Evolutionary conservation across 176 grass and related monocot genomes (phyloP), one percentile per base, ranked within the genome.

Genomic region (Neostapfia colusana): DNA sequence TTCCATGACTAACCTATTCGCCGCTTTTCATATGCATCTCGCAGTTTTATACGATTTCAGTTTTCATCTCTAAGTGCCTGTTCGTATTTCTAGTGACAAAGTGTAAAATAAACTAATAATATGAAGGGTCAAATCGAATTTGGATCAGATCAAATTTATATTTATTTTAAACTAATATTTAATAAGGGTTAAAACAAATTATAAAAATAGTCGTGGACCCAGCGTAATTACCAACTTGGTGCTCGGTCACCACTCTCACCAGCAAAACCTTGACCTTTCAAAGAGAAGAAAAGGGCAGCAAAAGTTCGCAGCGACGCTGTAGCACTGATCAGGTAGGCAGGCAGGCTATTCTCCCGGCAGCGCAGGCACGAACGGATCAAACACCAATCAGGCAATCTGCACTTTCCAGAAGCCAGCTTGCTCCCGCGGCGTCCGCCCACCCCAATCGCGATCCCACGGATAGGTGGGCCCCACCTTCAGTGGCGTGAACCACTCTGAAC

Each of bases 391-490:
- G 43, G 53, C 55, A 75, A 55, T 28, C 80, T 58, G 55, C 55
- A 58, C 55, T 58, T 26, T 58, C 55, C 55, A 58, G 55, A 58
- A 58, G 23, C 55, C 56, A 2, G 7, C 3, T 31, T 46, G 10
- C 39, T 7, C 65, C 56, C 10, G 43, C 69, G 51, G 14, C 24
- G 5, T 79, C 15, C 14, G 43, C 21, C 39, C 3, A 17, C 25
- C 28, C 73, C 28, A 45, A 20, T 25, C 20, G 46, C n/a, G 17
- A 44, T 20, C 39, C 0, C 53, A 2, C 81, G 6, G 66, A 25
- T 49, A 59, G 44, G 59, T 77, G 40, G 84, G 37, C 38, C 65
- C 0, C 0, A 11, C 65, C 65, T 31, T 58, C 79, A 82, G 67
- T 51, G 40, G 59, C 0, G 21, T 40, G 0, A 10, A 49, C 10